These are phyloP conservation scores for Nannochloropsis gaditana DNA, from an alignment of 108 stramenopile species.

Conservation along the genomic window DNA sequence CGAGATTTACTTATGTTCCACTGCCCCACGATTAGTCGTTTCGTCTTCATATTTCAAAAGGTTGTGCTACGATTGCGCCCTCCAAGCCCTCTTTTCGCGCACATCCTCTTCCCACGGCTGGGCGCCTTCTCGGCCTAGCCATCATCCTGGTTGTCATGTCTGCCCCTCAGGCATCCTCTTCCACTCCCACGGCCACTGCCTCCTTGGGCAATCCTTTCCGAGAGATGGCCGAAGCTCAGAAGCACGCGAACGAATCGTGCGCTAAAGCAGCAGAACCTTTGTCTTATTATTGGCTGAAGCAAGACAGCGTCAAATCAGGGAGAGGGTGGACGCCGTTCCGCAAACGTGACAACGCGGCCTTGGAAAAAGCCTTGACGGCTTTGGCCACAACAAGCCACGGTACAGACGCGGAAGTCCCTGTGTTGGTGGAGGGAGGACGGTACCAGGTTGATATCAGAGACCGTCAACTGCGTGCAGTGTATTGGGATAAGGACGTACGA, in stretches of 20 bases:
- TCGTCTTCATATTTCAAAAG: too few relatives aligned
- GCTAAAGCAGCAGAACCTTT: background rate
- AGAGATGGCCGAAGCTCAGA: background rate
- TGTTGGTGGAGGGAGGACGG: conserved; percentile 23
- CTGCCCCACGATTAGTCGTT: too few relatives aligned
- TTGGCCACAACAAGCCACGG: background rate
- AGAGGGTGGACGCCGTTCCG: background rate
- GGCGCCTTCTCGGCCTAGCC: background rate
- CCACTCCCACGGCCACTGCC: background rate
- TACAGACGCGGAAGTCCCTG: background rate
- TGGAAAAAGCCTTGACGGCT: background rate
- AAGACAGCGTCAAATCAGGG: background rate
- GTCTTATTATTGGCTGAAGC: background rate
- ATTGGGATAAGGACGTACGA: conserved; percentile 8
- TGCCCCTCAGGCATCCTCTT: background rate
- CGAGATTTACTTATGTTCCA: too few relatives aligned
- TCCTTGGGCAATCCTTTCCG: conserved; percentile 1
- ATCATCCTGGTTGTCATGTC: background rate
- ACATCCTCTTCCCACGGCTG: too few relatives aligned
- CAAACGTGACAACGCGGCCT: background rate
- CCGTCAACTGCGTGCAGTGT: background rate
- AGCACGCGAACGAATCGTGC: background rate
- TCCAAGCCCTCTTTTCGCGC: too few relatives aligned
- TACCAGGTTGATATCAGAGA: background rate
- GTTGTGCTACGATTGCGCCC: too few relatives aligned